Conservation (phyloP, 495 filamentous ascomycete species). For the Podospora pseudoanserina region DNA sequence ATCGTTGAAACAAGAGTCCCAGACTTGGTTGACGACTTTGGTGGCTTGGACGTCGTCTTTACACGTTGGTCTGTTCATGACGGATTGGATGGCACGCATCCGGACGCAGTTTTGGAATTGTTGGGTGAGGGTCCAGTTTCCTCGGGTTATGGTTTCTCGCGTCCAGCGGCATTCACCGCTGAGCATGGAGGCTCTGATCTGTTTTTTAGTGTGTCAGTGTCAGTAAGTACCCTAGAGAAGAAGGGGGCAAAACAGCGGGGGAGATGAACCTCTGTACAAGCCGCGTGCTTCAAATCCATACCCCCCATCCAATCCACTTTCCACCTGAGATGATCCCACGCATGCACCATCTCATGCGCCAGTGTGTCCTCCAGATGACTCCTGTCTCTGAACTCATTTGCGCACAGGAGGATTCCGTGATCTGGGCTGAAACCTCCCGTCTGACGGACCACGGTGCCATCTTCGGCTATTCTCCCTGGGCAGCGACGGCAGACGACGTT, state of each 20-base stretch:
- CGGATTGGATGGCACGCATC: constrained; percentile 69
- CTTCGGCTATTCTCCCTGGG: constrained; percentile 45
- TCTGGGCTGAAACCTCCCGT: constrained; percentile 78
- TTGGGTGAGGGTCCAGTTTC: constrained; percentile 82
- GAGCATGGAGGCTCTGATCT: constrained; percentile 90
- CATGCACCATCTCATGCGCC: constrained; percentile 97
- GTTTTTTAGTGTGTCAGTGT: constrained; percentile 9
- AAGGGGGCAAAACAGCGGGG: constrained; percentile 15
- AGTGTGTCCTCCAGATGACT: constrained; percentile 87
- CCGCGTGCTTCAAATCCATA: constrained; percentile 71
- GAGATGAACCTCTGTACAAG: constrained; percentile 80
- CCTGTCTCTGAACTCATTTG: constrained; percentile 73
- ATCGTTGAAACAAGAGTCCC: constrained; percentile 93
- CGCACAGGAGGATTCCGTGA: constrained; percentile 84
- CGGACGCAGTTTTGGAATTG: constrained; percentile 93
- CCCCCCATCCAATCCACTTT: constrained; percentile 77
- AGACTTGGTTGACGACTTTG: constrained; percentile 90
- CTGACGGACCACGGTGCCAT: constrained; percentile 41
- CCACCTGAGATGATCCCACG: constrained; percentile 88
- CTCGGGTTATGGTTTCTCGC: constrained; percentile 74
- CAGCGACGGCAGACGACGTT: constrained; percentile 85
- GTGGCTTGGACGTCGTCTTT: constrained; percentile 83
- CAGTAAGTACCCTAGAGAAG: neutral
- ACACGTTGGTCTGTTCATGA: constrained; percentile 69
- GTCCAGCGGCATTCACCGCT: constrained; percentile 93